Evolutionary conservation across 495 filamentous ascomycete genomes (phyloP).

Genomic region (Aspergillus heteromorphus): DNA sequence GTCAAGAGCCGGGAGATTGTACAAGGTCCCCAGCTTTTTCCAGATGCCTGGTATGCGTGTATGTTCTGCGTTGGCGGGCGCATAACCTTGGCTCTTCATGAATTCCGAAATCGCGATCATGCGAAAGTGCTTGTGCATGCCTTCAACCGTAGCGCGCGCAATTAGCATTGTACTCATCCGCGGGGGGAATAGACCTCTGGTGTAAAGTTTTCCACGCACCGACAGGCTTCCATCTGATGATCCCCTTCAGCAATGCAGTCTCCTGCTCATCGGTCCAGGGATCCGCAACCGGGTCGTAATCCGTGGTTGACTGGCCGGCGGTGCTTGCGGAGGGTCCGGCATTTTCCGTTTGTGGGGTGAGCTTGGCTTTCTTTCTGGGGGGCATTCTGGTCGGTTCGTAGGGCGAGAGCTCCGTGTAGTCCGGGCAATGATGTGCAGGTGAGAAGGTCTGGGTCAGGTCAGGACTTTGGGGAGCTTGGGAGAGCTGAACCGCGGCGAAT

Average conservation of each 20-base stretch:
- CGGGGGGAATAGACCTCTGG: neutral
- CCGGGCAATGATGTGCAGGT: neutral
- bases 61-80: slow-evolving; percentile 60
- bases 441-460: no score
- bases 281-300: slow-evolving; percentile 53
- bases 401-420: neutral
- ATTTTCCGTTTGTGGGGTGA: slow-evolving; percentile 37
- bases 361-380: slow-evolving; percentile 59
- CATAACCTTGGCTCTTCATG: slow-evolving; percentile 81
- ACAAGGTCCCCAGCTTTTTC: slow-evolving; percentile 76
- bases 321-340: slow-evolving; percentile 32
- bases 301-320: slow-evolving; percentile 29
- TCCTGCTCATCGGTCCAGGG: slow-evolving; percentile 96
- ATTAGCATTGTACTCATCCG: slow-evolving; percentile 3
- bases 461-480: no score
- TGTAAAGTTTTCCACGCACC: slow-evolving; percentile 48
- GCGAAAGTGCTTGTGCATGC: slow-evolving; percentile 96
- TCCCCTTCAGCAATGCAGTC: slow-evolving; percentile 80
- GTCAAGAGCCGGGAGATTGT: slow-evolving; percentile 84
- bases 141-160: slow-evolving; percentile 34
- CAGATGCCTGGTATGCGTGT: slow-evolving; percentile 87
- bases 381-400: slow-evolving; percentile 50
- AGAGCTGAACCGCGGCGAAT: slow-evolving; percentile 2
- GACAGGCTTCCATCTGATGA: slow-evolving; percentile 90
- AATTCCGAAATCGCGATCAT: slow-evolving; percentile 85